Conservation (phyloP, 2,329 filamentous ascomycete genomes). For the Apiospora aurea region DNA sequence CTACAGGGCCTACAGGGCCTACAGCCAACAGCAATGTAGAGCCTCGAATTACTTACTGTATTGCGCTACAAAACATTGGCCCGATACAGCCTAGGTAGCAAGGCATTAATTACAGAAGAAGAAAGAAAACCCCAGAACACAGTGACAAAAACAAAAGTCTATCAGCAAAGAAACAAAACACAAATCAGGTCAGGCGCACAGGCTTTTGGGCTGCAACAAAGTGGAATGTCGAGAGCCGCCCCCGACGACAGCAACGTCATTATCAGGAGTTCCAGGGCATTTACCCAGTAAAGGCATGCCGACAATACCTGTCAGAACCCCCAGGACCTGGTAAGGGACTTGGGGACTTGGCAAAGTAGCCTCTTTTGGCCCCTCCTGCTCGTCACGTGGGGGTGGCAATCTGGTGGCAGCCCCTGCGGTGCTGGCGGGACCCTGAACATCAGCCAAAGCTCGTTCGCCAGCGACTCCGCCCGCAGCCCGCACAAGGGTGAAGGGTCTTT, state of each 20-base stretch:
- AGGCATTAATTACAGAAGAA: neutral
- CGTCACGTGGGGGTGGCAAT: constrained; percentile 14
- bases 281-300: constrained; percentile 1
- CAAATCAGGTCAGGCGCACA: neutral
- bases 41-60: too few species aligned
- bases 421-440: constrained; percentile 16
- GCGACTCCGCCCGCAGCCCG: neutral
- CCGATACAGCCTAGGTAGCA: neutral
- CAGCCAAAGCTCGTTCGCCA: neutral
- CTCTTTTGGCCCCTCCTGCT: constrained; percentile 17
- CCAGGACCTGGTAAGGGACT: constrained; percentile 5
- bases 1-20: too few species aligned
- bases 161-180: neutral
- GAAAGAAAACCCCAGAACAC: neutral
- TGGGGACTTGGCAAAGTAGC: neutral
- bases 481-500: constrained; percentile 22
- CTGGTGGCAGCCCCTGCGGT: neutral
- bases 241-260: constrained; percentile 8
- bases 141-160: neutral
- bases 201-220: neutral
- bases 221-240: neutral
- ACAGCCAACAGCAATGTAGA: too few species aligned
- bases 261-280: neutral
- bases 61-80: neutral
- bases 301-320: neutral